phyloP scores from a whole-genome alignment of 495 filamentous ascomycete species.

The Penicillium mononematosum region DNA sequence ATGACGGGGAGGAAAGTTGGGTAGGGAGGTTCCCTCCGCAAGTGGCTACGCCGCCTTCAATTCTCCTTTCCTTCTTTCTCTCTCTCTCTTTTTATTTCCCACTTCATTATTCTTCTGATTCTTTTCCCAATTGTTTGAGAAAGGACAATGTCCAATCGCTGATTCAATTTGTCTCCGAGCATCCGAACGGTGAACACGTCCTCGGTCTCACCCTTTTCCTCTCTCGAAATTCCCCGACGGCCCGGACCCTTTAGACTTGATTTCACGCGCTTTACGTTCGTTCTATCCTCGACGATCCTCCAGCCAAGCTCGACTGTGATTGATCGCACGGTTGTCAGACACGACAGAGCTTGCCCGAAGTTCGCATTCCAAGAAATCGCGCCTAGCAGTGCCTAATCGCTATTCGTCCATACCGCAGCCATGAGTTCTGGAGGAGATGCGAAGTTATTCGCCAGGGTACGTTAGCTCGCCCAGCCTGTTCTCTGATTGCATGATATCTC shows the following conservation, averaged over 20 bases:
- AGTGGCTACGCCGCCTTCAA: conserved; percentile 28
- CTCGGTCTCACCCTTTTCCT: conserved; percentile 24
- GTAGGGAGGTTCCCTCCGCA: conserved; percentile 26
- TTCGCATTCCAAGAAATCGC: conserved; percentile 7
- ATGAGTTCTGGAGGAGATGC: conserved; percentile 92
- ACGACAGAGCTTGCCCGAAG: conserved; percentile 13
- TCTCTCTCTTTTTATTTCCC: conserved; percentile 4
- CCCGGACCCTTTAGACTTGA: conserved; percentile 9
- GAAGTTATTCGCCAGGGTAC: conserved; percentile 98
- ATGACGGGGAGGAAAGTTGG: conserved; percentile 1
- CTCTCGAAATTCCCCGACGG: conserved; percentile 11
- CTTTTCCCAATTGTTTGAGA: conserved; percentile 4
- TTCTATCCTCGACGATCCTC: background rate
- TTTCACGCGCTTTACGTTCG: background rate
- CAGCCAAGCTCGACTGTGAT: conserved; percentile 16
- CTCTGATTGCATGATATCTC: conserved; percentile 22
- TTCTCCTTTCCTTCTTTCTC: conserved; percentile 22
- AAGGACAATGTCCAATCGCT: conserved; percentile 21
- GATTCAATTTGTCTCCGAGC: conserved; percentile 17
- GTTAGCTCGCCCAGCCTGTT: conserved; percentile 36
- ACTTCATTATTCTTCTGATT: conserved; percentile 10
- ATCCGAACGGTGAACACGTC: conserved; percentile 18
- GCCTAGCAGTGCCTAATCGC: conserved; percentile 9
- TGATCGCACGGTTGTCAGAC: conserved; percentile 14
- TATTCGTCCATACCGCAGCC: conserved; percentile 26